Percentiles rank a stretch among this genome's conserved stretches.
Evolutionary conservation across 2,329 filamentous ascomycete genomes (phyloP).

Genomic region (Diaporthe sp.): DNA sequence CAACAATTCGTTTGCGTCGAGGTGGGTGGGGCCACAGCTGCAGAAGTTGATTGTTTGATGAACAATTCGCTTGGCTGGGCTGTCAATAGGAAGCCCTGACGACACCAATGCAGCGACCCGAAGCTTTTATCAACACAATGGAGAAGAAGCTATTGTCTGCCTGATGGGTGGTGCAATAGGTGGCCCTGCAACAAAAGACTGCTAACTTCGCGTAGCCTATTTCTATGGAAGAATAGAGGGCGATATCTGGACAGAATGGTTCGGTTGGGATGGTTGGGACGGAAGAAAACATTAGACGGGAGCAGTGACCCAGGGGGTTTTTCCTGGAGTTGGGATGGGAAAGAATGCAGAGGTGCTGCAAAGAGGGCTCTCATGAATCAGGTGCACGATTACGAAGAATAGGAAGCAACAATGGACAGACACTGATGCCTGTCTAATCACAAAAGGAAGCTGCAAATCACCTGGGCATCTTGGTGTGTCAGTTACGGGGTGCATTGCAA

Average conservation of each 20-base stretch:
- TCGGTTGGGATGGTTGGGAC: background rate
- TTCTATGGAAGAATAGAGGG: no score
- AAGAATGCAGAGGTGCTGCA: background rate
- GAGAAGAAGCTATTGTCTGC: background rate
- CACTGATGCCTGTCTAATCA: background rate
- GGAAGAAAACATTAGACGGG: background rate
- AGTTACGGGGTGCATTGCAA: background rate
- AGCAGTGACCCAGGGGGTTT: background rate
- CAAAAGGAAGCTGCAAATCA: background rate
- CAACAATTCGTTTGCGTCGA: background rate
- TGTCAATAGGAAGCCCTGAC: background rate
- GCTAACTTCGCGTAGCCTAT: no score
- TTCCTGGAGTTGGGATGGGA: no score
- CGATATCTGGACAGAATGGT: no score
- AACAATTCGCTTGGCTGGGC: background rate
- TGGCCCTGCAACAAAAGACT: no score
- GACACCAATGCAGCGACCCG: background rate
- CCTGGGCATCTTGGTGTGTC: no score
- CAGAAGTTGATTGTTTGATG: background rate
- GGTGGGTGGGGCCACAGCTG: no score
- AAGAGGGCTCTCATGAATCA: no score
- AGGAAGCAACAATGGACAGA: background rate
- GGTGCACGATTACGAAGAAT: background rate
- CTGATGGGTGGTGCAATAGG: background rate
- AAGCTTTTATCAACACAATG: background rate